Evolutionary conservation across 176 grass and related monocot species (phyloP).

Genomic region (Urochloa ruziziensis): DNA sequence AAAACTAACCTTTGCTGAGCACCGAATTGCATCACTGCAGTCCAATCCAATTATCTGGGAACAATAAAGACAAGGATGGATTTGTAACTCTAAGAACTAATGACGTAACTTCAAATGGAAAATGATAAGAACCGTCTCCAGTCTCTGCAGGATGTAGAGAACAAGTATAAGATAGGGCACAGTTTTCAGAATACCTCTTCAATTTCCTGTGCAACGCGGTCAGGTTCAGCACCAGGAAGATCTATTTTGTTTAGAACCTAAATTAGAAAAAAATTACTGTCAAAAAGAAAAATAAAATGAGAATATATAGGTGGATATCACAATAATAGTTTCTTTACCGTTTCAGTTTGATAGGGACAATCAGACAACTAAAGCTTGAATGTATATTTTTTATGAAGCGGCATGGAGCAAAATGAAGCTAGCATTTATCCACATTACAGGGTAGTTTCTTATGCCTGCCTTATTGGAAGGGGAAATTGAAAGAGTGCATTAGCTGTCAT

Average conservation of each 20-base stretch:
- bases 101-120: neutral
- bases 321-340: neutral
- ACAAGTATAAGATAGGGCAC: neutral
- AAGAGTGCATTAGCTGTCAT: slow-evolving; percentile 20
- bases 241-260: slow-evolving; percentile 99
- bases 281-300: slow-evolving; percentile 28
- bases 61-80: neutral
- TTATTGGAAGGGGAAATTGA: neutral
- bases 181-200: slow-evolving; percentile 76
- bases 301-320: slow-evolving; percentile 20
- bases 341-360: neutral
- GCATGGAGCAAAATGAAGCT: slow-evolving; percentile 13
- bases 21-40: slow-evolving; percentile 84
- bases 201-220: slow-evolving; percentile 75
- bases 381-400: neutral
- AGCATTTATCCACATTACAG: slow-evolving; percentile 8
- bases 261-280: slow-evolving; percentile 35
- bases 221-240: slow-evolving; percentile 96
- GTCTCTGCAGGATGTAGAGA: neutral
- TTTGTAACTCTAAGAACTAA: slow-evolving; percentile 19
- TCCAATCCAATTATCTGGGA: slow-evolving; percentile 92
- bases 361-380: neutral
- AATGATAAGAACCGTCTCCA: neutral
- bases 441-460: neutral
- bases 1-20: slow-evolving; percentile 91